Percentiles rank a stretch among this genome's conserved stretches.
Evolutionary conservation across 2,329 filamentous ascomycete species (phyloP).

Genomic region (Leptodontidium sp.): DNA sequence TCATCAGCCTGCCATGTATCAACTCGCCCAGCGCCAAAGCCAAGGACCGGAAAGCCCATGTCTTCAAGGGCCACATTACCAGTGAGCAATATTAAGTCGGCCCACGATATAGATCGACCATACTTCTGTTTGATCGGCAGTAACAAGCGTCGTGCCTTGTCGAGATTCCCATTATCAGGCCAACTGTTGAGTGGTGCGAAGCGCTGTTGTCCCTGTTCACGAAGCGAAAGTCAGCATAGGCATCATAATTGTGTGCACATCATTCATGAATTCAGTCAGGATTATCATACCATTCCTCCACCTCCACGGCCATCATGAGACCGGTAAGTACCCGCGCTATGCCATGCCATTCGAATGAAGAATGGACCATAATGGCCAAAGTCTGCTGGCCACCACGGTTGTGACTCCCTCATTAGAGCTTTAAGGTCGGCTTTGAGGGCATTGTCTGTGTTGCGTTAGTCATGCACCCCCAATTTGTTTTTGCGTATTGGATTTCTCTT

Average conservation of each 20-base stretch:
- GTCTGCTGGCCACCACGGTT: conserved; percentile 69
- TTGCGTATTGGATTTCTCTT: conserved; percentile 2
- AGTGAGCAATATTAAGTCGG: conserved; percentile 63
- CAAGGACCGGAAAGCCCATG: conserved; percentile 64
- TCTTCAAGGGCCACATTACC: conserved; percentile 68
- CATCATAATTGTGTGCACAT: background rate
- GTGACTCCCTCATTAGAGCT: conserved; percentile 65
- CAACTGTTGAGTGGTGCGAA: conserved; percentile 69
- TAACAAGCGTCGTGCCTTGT: conserved; percentile 67
- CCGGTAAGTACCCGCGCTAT: conserved; percentile 68
- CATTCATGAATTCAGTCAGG: background rate
- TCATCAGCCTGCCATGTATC: conserved; percentile 68
- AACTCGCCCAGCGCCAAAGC: conserved; percentile 64
- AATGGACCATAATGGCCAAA: conserved; percentile 68
- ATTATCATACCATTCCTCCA: conserved; percentile 53
- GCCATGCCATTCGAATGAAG: conserved; percentile 69
- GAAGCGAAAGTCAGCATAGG: background rate
- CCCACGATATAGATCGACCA: conserved; percentile 69
- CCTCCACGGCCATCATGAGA: conserved; percentile 66
- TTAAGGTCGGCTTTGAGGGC: conserved; percentile 65
- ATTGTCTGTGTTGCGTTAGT: conserved; percentile 32
- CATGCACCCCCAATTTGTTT: too few relatives aligned
- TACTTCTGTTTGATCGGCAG: conserved; percentile 72
- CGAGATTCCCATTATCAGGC: conserved; percentile 67
- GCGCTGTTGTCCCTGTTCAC: conserved; percentile 59